Conservation (phyloP, 805 yeast genomes). For the Candida endomychidarum region DNA sequence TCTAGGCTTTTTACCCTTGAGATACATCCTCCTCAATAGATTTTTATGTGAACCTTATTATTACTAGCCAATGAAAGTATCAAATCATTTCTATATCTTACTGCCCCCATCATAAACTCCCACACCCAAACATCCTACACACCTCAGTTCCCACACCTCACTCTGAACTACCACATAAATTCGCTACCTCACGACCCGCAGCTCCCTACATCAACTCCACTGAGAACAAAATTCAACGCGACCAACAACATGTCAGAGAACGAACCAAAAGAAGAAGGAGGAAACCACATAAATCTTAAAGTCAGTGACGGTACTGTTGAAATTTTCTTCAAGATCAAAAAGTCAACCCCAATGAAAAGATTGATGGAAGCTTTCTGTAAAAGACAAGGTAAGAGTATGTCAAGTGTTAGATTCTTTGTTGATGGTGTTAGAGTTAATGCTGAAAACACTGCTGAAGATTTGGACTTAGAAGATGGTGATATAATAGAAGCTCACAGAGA, state of each 20-base stretch:
- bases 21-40: too few relatives aligned
- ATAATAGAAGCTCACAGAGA: conserved; percentile 96
- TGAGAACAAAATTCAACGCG: conserved; percentile 2
- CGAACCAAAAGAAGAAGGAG: conserved; percentile 46
- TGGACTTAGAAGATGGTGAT: conserved; percentile 94
- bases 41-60: too few relatives aligned
- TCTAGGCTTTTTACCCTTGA: too few relatives aligned
- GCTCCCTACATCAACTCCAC: too few relatives aligned
- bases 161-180: too few relatives aligned
- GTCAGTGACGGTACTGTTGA: conserved; percentile 94
- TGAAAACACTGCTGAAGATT: conserved; percentile 87
- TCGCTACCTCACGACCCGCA: too few relatives aligned
- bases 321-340: conserved; percentile 91
- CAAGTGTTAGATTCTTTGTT: conserved; percentile 80
- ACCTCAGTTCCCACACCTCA: too few relatives aligned
- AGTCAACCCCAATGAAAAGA: conserved; percentile 87
- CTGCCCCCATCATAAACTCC: too few relatives aligned
- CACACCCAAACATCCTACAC: too few relatives aligned
- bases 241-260: conserved; percentile 24
- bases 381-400: conserved; percentile 89
- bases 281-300: conserved; percentile 80
- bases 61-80: too few relatives aligned
- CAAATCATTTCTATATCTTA: too few relatives aligned
- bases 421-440: conserved; percentile 91
- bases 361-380: conserved; percentile 98